Conservation (phyloP, 116 monocot species). For the Phalaenopsis hybrid region DNA sequence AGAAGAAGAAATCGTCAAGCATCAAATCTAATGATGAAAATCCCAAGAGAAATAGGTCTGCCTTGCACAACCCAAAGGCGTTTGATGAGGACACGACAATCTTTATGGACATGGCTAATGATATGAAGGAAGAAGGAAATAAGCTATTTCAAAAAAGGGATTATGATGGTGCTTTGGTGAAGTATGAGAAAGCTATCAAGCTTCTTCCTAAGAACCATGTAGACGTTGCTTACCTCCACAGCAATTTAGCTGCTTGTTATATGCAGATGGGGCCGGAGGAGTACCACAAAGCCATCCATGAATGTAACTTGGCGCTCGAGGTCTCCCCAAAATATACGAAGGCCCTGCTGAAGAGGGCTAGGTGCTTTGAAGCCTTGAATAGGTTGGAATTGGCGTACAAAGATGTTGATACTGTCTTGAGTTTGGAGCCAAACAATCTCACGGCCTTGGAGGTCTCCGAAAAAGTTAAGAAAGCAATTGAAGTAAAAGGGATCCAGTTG, state of each 20-base stretch:
- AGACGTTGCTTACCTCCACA: slow-evolving; percentile 57
- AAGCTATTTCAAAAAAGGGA: slow-evolving; percentile 73
- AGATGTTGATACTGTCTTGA: slow-evolving; percentile 42
- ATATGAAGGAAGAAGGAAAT: slow-evolving; percentile 82
- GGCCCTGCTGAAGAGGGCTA: slow-evolving; percentile 52
- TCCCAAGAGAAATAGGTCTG: slow-evolving; percentile 16
- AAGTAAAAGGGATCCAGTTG: slow-evolving; percentile 38
- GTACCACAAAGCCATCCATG: slow-evolving; percentile 60
- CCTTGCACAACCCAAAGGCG: slow-evolving; percentile 19
- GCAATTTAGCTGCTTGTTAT: slow-evolving; percentile 88
- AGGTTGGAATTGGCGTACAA: slow-evolving; percentile 35
- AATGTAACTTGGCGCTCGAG: slow-evolving; percentile 80
- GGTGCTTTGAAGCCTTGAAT: slow-evolving; percentile 48
- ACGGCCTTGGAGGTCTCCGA: slow-evolving; percentile 61
- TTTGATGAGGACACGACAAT: slow-evolving; percentile 53
- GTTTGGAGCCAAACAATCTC: slow-evolving; percentile 56
- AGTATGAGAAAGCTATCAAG: slow-evolving; percentile 85
- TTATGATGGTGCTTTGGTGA: slow-evolving; percentile 67
- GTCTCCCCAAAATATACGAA: slow-evolving; percentile 50
- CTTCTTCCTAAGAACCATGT: slow-evolving; percentile 67
- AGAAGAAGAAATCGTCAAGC: slow-evolving; percentile 26
- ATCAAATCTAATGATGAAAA: slow-evolving; percentile 15
- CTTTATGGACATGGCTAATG: slow-evolving; percentile 68
- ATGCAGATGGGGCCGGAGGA: slow-evolving; percentile 75
- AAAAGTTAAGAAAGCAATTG: slow-evolving; percentile 35